Percentiles rank a stretch among this genome's conserved stretches.
phyloP scores from a whole-genome alignment of 129 eudicot genomes.

The Escallonia herrerae region DNA sequence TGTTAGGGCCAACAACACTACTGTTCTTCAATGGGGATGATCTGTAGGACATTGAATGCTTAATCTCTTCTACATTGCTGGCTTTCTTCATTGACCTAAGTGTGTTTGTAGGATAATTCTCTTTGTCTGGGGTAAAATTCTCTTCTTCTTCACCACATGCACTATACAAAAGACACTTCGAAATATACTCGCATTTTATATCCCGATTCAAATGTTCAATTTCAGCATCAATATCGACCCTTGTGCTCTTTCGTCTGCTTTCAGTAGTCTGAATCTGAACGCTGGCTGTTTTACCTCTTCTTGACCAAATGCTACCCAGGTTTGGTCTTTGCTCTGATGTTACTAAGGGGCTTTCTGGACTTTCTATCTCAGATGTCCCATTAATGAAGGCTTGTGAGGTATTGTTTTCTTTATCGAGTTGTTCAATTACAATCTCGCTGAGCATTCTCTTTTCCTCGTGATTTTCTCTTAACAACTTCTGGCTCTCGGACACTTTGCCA shows the following conservation, averaged over 20 bases:
- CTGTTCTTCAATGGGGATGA: conserved; percentile 34
- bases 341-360: conserved; percentile 9
- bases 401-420: conserved; percentile 9
- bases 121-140: conserved; percentile 61
- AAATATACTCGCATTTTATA: conserved; percentile 13
- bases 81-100: conserved; percentile 32
- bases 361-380: conserved; percentile 8
- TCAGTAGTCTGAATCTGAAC: conserved; percentile 27
- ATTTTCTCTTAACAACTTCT: neutral
- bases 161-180: conserved; percentile 19
- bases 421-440: neutral
- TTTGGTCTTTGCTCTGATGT: conserved; percentile 22
- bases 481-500: neutral
- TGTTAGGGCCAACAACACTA: conserved; percentile 5
- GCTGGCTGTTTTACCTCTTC: conserved; percentile 31
- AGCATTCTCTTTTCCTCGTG: conserved; percentile 1
- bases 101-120: conserved; percentile 46
- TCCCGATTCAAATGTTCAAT: conserved; percentile 14
- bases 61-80: conserved; percentile 25
- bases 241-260: neutral
- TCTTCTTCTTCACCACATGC: conserved; percentile 30
- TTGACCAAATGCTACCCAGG: conserved; percentile 34
- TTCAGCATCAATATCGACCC: conserved; percentile 11
- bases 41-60: conserved; percentile 10
- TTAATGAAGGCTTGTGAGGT: neutral